Conservation (phyloP, 2,329 filamentous ascomycete species). For the Pseudonectria foliicola region DNA sequence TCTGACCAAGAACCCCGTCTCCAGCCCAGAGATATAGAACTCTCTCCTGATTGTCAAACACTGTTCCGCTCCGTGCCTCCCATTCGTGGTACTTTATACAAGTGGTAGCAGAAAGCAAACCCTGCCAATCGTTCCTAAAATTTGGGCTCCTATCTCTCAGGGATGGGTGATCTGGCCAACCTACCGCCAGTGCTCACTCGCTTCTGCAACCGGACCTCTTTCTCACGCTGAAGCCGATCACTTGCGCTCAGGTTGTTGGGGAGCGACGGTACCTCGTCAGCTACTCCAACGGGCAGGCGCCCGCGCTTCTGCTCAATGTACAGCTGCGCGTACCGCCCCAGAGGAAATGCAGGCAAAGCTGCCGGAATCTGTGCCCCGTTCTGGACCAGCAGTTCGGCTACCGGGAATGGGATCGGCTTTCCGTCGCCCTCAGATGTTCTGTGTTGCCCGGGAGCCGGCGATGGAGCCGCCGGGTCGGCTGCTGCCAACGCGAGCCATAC, state of each 20-base stretch:
- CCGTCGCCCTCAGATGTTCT: slow-evolving; percentile 36
- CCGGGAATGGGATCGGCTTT: slow-evolving; percentile 66
- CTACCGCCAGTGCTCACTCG: slow-evolving; percentile 70
- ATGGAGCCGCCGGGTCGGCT: slow-evolving; percentile 80
- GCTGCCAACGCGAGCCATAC: slow-evolving; percentile 88
- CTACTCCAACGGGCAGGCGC: slow-evolving; percentile 36
- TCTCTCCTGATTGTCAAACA: slow-evolving; percentile 5
- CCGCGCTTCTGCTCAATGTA: slow-evolving; percentile 76
- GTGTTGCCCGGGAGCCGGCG: slow-evolving; percentile 35
- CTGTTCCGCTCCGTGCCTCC: slow-evolving; percentile 13
- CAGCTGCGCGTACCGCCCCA: slow-evolving; percentile 70
- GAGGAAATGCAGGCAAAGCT: slow-evolving; percentile 69
- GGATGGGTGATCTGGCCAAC: slow-evolving; percentile 58
- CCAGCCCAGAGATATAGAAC: slow-evolving; percentile 5
- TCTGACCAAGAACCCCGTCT: slow-evolving; percentile 15
- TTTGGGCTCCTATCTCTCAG: slow-evolving; percentile 48
- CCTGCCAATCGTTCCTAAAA: slow-evolving; percentile 33
- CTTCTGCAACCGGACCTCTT: slow-evolving; percentile 66
- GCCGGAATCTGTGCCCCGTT: slow-evolving; percentile 86
- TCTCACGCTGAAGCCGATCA: slow-evolving; percentile 53
- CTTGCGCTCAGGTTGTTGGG: slow-evolving; percentile 37
- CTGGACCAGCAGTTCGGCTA: slow-evolving; percentile 86
- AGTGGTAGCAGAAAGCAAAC: slow-evolving; percentile 30
- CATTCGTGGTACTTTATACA: slow-evolving; percentile 23
- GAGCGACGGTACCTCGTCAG: slow-evolving; percentile 56